These are phyloP conservation scores for Termitomyces sp. DNA, from an alignment of 1,284 basidiomycete species.

Conservation along the genomic window DNA sequence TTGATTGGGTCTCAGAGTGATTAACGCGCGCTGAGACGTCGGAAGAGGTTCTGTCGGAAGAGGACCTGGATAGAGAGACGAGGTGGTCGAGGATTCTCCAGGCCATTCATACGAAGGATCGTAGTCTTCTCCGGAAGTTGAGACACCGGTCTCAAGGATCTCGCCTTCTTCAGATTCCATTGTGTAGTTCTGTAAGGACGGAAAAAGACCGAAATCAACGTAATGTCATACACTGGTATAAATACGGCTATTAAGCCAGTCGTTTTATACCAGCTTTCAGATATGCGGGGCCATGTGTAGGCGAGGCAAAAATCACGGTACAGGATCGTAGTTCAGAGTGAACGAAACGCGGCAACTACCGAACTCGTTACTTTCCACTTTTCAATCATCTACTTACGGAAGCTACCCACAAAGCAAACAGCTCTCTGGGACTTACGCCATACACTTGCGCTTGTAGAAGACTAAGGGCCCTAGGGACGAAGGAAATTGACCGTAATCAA, in stretches of 20 bases:
- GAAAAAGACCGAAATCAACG: constrained; percentile 4
- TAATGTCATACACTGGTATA: constrained; percentile 4
- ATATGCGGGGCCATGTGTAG: constrained; percentile 3
- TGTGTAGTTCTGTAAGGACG: constrained; percentile 5
- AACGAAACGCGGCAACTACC: constrained; percentile 2
- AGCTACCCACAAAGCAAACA: no score
- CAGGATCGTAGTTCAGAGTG: neutral
- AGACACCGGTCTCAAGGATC: constrained; percentile 19
- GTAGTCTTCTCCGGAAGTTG: constrained; percentile 28
- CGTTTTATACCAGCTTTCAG: constrained; percentile 5
- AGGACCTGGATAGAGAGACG: constrained; percentile 2
- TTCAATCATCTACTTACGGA: neutral
- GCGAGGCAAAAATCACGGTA: neutral
- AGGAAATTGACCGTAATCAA: neutral
- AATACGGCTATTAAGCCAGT: constrained; percentile 2
- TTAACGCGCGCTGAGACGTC: constrained; percentile 13
- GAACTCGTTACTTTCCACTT: neutral
- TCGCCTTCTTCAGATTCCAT: constrained; percentile 28
- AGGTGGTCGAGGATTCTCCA: constrained; percentile 27
- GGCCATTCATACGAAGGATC: constrained; percentile 57
- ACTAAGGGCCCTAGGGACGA: neutral
- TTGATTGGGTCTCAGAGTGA: constrained; percentile 17
- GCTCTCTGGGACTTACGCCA: neutral
- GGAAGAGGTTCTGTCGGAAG: constrained; percentile 4
- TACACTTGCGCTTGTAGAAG: neutral